phyloP scores from a whole-genome alignment of 805 yeast genomes.

The Cyberlindnera saturnus region DNA sequence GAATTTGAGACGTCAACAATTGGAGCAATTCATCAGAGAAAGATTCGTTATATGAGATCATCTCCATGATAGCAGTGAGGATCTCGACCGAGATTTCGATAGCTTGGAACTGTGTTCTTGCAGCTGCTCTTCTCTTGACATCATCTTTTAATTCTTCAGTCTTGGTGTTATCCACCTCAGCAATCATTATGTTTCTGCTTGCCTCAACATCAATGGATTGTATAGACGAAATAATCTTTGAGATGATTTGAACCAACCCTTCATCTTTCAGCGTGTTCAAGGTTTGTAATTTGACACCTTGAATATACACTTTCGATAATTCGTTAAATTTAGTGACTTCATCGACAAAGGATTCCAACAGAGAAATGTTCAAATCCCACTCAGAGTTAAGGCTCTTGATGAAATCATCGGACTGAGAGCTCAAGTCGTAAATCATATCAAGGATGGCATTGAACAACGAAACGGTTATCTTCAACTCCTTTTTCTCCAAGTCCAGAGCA shows the following conservation, averaged over 20 bases:
- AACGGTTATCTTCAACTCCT: conserved; percentile 28
- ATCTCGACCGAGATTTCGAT: conserved; percentile 71
- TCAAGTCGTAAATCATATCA: conserved; percentile 54
- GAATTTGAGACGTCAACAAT: conserved; percentile 20
- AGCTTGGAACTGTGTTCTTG: conserved; percentile 51
- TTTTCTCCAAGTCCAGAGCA: conserved; percentile 24
- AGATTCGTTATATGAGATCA: conserved; percentile 26
- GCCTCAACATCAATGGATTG: conserved; percentile 27
- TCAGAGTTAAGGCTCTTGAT: conserved; percentile 23
- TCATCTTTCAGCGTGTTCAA: conserved; percentile 13
- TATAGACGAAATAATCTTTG: conserved; percentile 21
- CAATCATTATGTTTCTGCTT: conserved; percentile 23
- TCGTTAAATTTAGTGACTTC: conserved; percentile 22
- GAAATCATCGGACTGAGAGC: conserved; percentile 52
- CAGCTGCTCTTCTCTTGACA: conserved; percentile 35
- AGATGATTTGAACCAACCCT: conserved; percentile 21
- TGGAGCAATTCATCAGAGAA: conserved; percentile 26
- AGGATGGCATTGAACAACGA: conserved; percentile 46
- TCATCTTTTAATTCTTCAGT: conserved; percentile 26
- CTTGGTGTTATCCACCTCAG: conserved; percentile 30
- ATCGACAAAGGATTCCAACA: conserved; percentile 9
- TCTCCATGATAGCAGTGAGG: conserved; percentile 68
- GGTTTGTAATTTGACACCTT: conserved; percentile 33
- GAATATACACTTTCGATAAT: conserved; percentile 27
- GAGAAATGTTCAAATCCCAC: conserved; percentile 15